Evolutionary conservation across 2,329 filamentous ascomycete species (phyloP).

Genomic region (Fusarium ramigenum): DNA sequence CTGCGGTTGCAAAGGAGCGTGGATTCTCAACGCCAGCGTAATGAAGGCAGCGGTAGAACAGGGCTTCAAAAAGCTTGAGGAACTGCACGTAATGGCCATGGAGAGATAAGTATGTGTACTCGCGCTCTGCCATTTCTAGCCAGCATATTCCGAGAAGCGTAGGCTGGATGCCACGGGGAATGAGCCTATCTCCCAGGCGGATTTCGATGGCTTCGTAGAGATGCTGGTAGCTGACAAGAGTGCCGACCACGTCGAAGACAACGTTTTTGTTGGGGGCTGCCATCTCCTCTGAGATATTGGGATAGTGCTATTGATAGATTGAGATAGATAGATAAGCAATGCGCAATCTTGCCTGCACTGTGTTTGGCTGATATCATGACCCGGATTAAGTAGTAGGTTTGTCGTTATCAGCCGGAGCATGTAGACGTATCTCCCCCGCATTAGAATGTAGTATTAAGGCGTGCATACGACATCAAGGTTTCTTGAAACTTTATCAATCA

Average conservation of each 20-base stretch:
- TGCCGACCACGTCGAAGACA: background rate
- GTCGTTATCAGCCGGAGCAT: no score
- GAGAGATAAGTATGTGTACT: background rate
- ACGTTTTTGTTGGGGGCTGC: background rate
- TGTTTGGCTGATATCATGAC: background rate
- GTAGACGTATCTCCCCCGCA: background rate
- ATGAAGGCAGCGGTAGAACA: background rate
- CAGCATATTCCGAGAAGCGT: background rate
- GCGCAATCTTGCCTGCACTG: background rate
- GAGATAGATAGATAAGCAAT: background rate
- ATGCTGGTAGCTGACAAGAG: background rate
- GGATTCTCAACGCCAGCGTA: background rate
- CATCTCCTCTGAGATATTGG: background rate
- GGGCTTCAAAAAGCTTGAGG: background rate
- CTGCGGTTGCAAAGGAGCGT: background rate
- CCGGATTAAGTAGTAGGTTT: background rate
- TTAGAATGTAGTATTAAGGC: background rate
- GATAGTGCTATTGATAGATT: background rate
- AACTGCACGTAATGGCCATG: background rate
- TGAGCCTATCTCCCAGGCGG: background rate
- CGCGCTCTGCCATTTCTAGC: background rate
- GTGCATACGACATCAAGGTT: background rate
- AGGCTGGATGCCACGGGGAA: background rate
- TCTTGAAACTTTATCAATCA: no score
- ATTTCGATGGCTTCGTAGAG: background rate